A percentile compares a stretch with the other conserved stretches of the same genome.
Evolutionary conservation across 1,284 basidiomycete species (phyloP).

Genomic region (Ganoderma sp.): DNA sequence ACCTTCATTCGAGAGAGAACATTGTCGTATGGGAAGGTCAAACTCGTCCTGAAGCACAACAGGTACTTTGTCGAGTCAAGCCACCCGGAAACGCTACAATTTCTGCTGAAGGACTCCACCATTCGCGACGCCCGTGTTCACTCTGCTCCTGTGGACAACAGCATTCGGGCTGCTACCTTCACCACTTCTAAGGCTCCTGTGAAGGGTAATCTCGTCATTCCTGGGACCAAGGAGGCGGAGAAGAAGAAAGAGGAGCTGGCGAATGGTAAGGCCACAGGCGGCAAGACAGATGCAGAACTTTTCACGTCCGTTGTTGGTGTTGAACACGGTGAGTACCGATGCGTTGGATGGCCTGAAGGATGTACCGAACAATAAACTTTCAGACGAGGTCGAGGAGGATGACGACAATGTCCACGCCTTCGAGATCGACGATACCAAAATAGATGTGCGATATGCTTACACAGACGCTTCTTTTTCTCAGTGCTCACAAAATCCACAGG

Average conservation of each 20-base stretch:
- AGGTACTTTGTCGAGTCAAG: conserved; percentile 94
- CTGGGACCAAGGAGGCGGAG: conserved; percentile 79
- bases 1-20: conserved; percentile 90
- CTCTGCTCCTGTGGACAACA: conserved; percentile 64
- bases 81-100: conserved; percentile 89
- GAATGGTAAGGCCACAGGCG: conserved; percentile 44
- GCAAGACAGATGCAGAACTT: conserved; percentile 68
- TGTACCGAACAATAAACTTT: conserved; percentile 1
- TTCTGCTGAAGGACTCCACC: conserved; percentile 82
- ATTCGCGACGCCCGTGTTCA: conserved; percentile 85
- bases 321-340: conserved; percentile 68
- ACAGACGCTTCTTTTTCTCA: neutral
- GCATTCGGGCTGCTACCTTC: conserved; percentile 79
- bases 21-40: conserved; percentile 94
- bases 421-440: conserved; percentile 89
- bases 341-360: neutral
- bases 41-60: conserved; percentile 96
- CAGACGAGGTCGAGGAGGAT: conserved; percentile 95
- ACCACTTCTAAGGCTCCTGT: conserved; percentile 84
- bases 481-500: conserved; percentile 50
- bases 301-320: conserved; percentile 94
- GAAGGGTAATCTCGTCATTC: conserved; percentile 82
- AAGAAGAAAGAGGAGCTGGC: conserved; percentile 64
- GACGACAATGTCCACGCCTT: conserved; percentile 96
- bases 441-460: conserved; percentile 67